phyloP scores from a whole-genome alignment of 2,329 filamentous ascomycete species.

The Zalaria obscura region DNA sequence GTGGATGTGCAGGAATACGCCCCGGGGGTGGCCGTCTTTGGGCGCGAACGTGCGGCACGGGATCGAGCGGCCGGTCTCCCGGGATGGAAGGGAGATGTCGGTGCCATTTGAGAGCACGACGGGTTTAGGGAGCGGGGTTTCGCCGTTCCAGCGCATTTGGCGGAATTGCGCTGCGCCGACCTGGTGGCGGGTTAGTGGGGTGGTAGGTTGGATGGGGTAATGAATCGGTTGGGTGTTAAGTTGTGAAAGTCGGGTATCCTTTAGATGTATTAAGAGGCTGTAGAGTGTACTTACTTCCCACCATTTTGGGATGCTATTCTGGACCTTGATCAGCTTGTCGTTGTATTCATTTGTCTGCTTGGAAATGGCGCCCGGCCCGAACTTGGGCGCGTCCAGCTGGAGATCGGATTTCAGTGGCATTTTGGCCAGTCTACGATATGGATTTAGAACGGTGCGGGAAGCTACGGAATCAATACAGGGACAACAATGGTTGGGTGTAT shows the following conservation, averaged over 20 bases:
- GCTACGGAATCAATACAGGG: too few species aligned
- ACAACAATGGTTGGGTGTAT: too few species aligned
- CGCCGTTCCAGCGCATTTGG: constrained; percentile 37
- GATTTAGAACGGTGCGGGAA: too few species aligned
- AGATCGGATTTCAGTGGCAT: constrained; percentile 26
- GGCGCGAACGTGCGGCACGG: constrained; percentile 39
- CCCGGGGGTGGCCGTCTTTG: constrained; percentile 24
- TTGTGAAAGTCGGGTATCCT: background rate
- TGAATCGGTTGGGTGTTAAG: background rate
- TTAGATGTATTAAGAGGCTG: background rate
- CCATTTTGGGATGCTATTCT: constrained; percentile 33
- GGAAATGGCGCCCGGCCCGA: constrained; percentile 25
- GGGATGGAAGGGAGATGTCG: constrained; percentile 36
- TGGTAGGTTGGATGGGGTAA: too few species aligned
- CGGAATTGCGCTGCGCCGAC: constrained; percentile 41
- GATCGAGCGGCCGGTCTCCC: constrained; percentile 36
- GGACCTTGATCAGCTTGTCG: constrained; percentile 26
- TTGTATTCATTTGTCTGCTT: constrained; percentile 31
- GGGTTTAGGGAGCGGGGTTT: constrained; percentile 36
- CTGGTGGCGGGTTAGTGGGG: constrained; percentile 13
- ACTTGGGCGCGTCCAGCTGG: constrained; percentile 26
- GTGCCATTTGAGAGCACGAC: constrained; percentile 30
- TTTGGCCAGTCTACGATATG: background rate
- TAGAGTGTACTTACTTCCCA: constrained; percentile 27
- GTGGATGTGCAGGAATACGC: constrained; percentile 42